A percentile compares a stretch with the other conserved stretches of the same genome.
Evolutionary conservation across 306 rosid genomes (phyloP).

Genomic region (Cucurbita ficifolia): DNA sequence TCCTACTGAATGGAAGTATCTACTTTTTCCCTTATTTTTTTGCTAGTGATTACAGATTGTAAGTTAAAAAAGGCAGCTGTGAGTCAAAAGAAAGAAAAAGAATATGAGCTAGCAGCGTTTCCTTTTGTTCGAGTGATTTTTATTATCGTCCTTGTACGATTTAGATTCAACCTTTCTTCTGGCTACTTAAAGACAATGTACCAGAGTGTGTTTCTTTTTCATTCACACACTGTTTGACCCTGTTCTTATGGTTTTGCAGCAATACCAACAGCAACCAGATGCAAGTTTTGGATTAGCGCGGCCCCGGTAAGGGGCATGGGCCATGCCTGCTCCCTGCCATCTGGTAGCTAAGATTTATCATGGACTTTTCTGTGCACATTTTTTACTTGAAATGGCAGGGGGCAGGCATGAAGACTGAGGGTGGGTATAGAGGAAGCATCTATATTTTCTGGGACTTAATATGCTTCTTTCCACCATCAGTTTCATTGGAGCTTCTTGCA

Average conservation of each 20-base stretch:
- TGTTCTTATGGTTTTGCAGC: conserved; percentile 22
- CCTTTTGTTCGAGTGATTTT: neutral
- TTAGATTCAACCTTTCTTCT: neutral
- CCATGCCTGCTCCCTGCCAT: conserved; percentile 90
- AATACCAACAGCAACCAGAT: conserved; percentile 90
- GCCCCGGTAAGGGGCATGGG: conserved; percentile 99
- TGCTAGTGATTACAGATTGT: neutral
- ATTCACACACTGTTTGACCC: neutral
- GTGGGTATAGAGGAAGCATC: conserved; percentile 34
- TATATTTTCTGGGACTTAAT: neutral
- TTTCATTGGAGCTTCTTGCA: conserved; percentile 35
- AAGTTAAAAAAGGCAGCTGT: neutral
- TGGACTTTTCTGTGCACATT: conserved; percentile 17
- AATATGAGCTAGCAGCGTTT: neutral
- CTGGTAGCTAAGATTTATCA: conserved; percentile 20
- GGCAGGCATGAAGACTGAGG: conserved; percentile 88
- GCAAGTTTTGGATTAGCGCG: conserved; percentile 97
- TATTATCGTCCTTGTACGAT: no score
- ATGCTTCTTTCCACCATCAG: conserved; percentile 41
- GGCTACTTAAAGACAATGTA: neutral
- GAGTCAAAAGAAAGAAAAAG: neutral
- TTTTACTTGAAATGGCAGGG: conserved; percentile 45
- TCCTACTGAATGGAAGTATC: neutral
- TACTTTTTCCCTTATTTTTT: neutral
- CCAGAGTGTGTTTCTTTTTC: neutral